These are phyloP conservation scores for Conringia planisiliqua DNA, from an alignment of 345 rosid genomes.

Conservation along the genomic window DNA sequence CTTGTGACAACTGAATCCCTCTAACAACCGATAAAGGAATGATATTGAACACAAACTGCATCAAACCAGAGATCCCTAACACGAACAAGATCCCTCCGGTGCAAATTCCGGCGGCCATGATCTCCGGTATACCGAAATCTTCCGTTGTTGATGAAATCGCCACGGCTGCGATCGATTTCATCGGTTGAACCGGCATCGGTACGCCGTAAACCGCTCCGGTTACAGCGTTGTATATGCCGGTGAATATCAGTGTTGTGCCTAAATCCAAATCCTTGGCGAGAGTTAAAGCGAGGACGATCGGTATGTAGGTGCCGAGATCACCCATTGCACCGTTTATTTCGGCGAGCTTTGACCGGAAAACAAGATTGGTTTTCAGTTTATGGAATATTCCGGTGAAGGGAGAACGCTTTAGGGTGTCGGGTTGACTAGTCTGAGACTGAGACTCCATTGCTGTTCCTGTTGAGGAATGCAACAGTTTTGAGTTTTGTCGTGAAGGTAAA, in stretches of 20 bases:
- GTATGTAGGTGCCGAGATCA: constrained; percentile 83
- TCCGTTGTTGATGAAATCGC: constrained; percentile 48
- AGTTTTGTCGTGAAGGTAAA: background rate
- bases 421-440: constrained; percentile 21
- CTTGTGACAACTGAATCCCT: constrained; percentile 85
- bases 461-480: background rate
- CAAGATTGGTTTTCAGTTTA: constrained; percentile 45
- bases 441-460: constrained; percentile 25
- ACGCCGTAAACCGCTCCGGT: constrained; percentile 76
- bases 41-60: constrained; percentile 59
- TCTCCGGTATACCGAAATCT: constrained; percentile 65
- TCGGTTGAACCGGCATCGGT: constrained; percentile 95
- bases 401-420: background rate
- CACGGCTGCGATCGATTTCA: constrained; percentile 80
- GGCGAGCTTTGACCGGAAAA: constrained; percentile 53
- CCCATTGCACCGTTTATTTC: constrained; percentile 90
- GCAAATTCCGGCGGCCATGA: constrained; percentile 72
- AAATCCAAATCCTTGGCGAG: constrained; percentile 71
- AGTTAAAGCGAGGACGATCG: constrained; percentile 75
- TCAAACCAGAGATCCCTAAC: constrained; percentile 71
- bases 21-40: constrained; percentile 71
- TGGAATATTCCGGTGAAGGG: constrained; percentile 29
- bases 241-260: constrained; percentile 78
- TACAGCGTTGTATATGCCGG: constrained; percentile 63
- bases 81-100: constrained; percentile 64